Base-by-base conservation (phyloP, 2,329 filamentous ascomycete genomes). In the Cryoendolithus antarcticus region DNA sequence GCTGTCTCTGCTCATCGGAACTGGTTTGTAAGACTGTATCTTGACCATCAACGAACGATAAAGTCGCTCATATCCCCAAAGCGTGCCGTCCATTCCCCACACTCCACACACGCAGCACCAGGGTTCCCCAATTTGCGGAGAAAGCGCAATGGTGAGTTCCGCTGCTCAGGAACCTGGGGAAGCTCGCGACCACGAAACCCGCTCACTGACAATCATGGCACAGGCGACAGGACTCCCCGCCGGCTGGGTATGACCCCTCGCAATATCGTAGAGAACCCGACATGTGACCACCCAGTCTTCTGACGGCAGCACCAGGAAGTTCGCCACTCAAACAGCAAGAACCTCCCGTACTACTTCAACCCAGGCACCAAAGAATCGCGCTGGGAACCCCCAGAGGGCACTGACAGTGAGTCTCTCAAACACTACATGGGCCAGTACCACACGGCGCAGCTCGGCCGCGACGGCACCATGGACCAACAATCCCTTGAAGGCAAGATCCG, bases 261-360 rank as follows among this genome's bases (percentile, higher is more conserved):
- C 33, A 39, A 36, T 34, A 33, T 30, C n/a, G 11, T 30, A 24
- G 31, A 35, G 28, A 32, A 21, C 37, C 29, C 21, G 29, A 29
- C 32, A 15, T 41, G 38, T 28, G 29, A 11, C 38, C 32, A 32
- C 32, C 13, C 34, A 36, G 29, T 9, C 27, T 9, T 39, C 40
- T 43, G 33, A 43, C 36, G 6, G 24, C 28, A 35, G 32, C 30
- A 40, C 19, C 35, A 44, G 42, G 91, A 96, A 68, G 86, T 98
- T 58, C 86, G 91, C 62, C 86, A 93, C 68, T 94, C 86, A 63
- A 93, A 95, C 70, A 93, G 86, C 64, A 96, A 95, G 71, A 93
- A 93, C 66, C 81, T 96, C 29, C 91, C 91, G 30, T 98, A 98
- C 72, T 98, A 96, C 71, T 96, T 95, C 80, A 93, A 95, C 65